phyloP scores from a whole-genome alignment of 1,139 yeast genomes.

The Yamadazyma kanchanaburiensis region DNA sequence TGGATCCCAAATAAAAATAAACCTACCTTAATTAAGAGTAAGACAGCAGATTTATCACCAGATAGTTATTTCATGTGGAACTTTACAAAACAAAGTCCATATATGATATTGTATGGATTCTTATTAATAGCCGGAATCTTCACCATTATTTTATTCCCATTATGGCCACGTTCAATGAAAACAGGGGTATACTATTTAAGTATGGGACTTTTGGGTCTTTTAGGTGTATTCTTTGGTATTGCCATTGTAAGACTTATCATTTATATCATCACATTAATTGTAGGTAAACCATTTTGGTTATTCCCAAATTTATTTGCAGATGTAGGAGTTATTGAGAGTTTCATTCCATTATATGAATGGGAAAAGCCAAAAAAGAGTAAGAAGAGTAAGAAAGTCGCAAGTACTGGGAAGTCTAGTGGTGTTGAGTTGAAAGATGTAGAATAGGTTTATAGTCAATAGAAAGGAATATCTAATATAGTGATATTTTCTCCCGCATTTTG shows the following conservation, averaged over 20 bases:
- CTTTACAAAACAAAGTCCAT: constrained; percentile 73
- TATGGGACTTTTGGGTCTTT: constrained; percentile 68
- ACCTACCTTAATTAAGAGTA: constrained; percentile 66
- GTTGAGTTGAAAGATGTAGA: constrained; percentile 49
- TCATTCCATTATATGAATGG: constrained; percentile 87
- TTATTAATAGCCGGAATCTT: constrained; percentile 68
- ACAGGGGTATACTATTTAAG: constrained; percentile 89
- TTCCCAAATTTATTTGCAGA: constrained; percentile 96
- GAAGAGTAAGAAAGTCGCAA: constrained; percentile 10
- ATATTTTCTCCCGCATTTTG: not conserved
- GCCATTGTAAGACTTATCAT: constrained; percentile 79
- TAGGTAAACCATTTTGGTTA: constrained; percentile 81
- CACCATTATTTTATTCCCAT: constrained; percentile 82
- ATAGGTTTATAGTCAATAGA: constrained; percentile 14
- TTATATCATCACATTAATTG: constrained; percentile 58
- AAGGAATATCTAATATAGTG: not conserved
- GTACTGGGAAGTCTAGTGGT: constrained; percentile 25
- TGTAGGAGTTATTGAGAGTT: constrained; percentile 90
- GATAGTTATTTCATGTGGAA: constrained; percentile 87
- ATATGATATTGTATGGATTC: constrained; percentile 59
- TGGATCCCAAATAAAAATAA: constrained; percentile 67
- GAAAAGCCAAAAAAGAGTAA: constrained; percentile 47
- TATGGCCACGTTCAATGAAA: constrained; percentile 93
- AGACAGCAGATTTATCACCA: constrained; percentile 69
- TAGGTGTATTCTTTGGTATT: constrained; percentile 71